phyloP scores from a whole-genome alignment of 495 filamentous ascomycete species.

The Tuber microsphaerosporum region DNA sequence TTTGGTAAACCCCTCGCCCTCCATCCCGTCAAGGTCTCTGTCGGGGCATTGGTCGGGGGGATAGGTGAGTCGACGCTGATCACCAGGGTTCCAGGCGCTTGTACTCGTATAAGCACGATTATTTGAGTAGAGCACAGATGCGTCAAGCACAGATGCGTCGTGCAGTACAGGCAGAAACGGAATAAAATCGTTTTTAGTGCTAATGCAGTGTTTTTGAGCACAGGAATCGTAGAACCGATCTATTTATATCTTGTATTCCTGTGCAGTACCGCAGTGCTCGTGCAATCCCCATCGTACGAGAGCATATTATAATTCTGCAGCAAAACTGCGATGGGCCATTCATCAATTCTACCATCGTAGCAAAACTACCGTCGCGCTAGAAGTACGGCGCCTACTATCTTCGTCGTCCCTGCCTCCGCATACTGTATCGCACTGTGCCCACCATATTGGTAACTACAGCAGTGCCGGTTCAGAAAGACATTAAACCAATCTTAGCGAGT shows the following conservation, averaged over 20 bases:
- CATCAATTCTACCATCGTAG: background rate
- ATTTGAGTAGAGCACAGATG: too few relatives aligned
- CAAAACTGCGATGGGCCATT: background rate
- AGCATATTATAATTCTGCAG: too few relatives aligned
- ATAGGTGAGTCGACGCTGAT: background rate
- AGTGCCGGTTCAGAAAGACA: background rate
- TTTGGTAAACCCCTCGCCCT: too few relatives aligned
- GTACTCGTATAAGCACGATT: too few relatives aligned
- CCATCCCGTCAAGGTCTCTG: too few relatives aligned
- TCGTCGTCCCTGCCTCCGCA: background rate
- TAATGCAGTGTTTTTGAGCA: background rate
- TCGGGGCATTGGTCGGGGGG: background rate
- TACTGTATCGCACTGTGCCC: background rate
- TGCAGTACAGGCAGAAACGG: background rate
- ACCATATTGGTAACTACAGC: background rate
- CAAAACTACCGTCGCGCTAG: background rate
- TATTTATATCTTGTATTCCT: background rate
- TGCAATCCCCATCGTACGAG: background rate
- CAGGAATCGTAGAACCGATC: background rate
- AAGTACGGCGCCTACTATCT: too few relatives aligned
- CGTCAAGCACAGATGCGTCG: too few relatives aligned
- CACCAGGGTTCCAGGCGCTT: too few relatives aligned
- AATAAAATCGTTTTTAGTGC: background rate
- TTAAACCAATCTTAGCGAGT: background rate
- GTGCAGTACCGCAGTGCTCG: background rate